These are phyloP conservation scores for Nothophaeocryptopus gaeumannii DNA, from an alignment of 2,329 filamentous ascomycete species.

Conservation along the genomic window DNA sequence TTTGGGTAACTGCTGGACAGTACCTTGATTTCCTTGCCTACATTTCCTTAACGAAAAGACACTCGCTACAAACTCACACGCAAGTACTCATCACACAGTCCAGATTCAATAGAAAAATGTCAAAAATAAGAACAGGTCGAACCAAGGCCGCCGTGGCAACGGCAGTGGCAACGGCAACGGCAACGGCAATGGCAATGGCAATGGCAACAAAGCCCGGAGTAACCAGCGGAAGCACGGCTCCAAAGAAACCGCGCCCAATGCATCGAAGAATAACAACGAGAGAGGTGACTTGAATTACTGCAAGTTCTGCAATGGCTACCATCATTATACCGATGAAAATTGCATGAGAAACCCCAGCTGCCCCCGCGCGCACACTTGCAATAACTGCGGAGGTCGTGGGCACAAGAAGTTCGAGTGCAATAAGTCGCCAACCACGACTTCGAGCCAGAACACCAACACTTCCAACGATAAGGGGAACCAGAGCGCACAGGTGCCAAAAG, in stretches of 20 bases:
- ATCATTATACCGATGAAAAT: no score
- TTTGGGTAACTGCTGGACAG: conserved; percentile 14
- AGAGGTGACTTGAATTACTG: conserved; percentile 3
- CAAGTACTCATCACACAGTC: not conserved
- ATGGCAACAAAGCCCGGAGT: not conserved
- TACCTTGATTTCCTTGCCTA: not conserved
- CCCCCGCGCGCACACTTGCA: no score
- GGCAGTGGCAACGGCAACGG: not conserved
- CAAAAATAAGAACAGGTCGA: not conserved
- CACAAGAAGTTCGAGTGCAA: no score
- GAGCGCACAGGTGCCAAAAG: no score
- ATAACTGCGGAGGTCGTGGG: no score
- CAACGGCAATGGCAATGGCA: not conserved
- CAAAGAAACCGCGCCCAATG: no score
- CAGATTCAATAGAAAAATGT: no score
- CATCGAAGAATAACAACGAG: not conserved
- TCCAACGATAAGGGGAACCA: not conserved
- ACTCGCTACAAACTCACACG: not conserved
- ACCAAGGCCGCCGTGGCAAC: not conserved
- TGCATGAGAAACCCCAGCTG: no score
- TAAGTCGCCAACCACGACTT: no score
- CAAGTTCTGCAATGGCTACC: not conserved
- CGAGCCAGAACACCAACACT: conserved; percentile 1
- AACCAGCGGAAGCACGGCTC: not conserved
- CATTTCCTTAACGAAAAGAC: not conserved